phyloP scores from a whole-genome alignment of 2,329 filamentous ascomycete species.

The Hirsutella thompsonii region DNA sequence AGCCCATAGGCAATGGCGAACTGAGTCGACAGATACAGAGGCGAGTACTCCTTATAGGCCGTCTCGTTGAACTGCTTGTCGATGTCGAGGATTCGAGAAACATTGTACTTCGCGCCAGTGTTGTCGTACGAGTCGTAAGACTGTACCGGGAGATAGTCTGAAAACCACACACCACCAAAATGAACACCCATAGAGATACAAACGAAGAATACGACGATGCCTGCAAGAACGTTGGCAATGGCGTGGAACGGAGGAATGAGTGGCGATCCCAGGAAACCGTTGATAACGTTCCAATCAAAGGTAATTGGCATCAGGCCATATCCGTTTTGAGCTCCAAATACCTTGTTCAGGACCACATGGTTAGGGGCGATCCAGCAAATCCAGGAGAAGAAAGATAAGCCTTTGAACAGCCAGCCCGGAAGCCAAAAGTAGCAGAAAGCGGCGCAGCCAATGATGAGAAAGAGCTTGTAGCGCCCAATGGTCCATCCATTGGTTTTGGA shows the following conservation, averaged over 20 bases:
- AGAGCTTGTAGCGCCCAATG: conserved; percentile 50
- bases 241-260: conserved; percentile 40
- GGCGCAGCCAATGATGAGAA: conserved; percentile 40
- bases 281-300: conserved; percentile 38
- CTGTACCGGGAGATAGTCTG: conserved; percentile 49
- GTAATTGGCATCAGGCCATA: conserved; percentile 48
- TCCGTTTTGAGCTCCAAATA: conserved; percentile 47
- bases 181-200: conserved; percentile 45
- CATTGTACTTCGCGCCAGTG: conserved; percentile 45
- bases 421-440: conserved; percentile 47
- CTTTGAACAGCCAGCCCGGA: conserved; percentile 49
- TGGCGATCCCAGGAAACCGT: conserved; percentile 35
- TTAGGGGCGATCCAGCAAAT: conserved; percentile 49
- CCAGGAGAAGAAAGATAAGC: conserved; percentile 49
- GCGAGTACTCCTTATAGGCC: conserved; percentile 51
- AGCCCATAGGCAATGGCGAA: conserved; percentile 49
- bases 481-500: conserved; percentile 45
- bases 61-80: conserved; percentile 45
- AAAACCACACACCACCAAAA: conserved; percentile 42
- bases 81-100: conserved; percentile 42
- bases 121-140: conserved; percentile 52
- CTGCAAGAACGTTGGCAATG: conserved; percentile 40
- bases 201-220: conserved; percentile 41
- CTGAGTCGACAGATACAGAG: conserved; percentile 50
- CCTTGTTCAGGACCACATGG: conserved; percentile 45